Conservation (phyloP, 108 stramenopile genomes). For the Stephanodiscus triporus region DNA sequence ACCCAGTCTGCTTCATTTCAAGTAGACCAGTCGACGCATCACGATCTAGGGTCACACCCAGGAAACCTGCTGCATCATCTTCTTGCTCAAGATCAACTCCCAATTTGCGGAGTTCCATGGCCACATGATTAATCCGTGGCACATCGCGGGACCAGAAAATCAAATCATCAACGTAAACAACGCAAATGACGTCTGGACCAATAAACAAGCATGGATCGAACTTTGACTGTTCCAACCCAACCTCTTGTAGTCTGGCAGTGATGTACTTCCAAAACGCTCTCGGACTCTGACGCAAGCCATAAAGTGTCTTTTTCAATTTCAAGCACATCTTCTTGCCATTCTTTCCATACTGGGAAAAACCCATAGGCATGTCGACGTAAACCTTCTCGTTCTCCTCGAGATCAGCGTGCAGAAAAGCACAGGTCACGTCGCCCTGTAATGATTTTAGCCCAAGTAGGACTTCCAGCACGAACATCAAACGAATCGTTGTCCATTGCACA, state of each 20-base stretch:
- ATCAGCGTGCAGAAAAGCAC: slow-evolving; percentile 51
- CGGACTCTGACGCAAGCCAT: slow-evolving; percentile 31
- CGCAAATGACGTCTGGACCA: not conserved
- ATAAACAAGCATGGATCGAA: slow-evolving; percentile 40
- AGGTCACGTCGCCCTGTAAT: slow-evolving; percentile 45
- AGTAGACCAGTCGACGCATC: too few species aligned
- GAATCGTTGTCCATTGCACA: slow-evolving; percentile 54
- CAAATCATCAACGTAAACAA: slow-evolving; percentile 17
- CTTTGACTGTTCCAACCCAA: not conserved
- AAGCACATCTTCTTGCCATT: slow-evolving; percentile 1
- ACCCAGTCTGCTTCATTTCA: too few species aligned
- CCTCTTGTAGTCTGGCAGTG: not conserved
- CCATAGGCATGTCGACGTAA: slow-evolving; percentile 11
- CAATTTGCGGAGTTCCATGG: not conserved
- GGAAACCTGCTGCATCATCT: too few species aligned
- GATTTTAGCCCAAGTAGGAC: slow-evolving; percentile 30
- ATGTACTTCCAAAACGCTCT: slow-evolving; percentile 28
- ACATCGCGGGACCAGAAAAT: too few species aligned
- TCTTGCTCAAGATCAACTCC: slow-evolving; percentile 6
- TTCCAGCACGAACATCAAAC: slow-evolving; percentile 35
- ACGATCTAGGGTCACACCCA: too few species aligned
- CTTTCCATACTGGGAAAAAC: slow-evolving; percentile 35
- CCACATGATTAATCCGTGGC: too few species aligned
- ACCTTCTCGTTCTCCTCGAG: slow-evolving; percentile 23
- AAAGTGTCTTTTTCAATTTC: slow-evolving; percentile 34